Conservation (phyloP, 2,329 filamentous ascomycete species). For the Myriangium duriaei region DNA sequence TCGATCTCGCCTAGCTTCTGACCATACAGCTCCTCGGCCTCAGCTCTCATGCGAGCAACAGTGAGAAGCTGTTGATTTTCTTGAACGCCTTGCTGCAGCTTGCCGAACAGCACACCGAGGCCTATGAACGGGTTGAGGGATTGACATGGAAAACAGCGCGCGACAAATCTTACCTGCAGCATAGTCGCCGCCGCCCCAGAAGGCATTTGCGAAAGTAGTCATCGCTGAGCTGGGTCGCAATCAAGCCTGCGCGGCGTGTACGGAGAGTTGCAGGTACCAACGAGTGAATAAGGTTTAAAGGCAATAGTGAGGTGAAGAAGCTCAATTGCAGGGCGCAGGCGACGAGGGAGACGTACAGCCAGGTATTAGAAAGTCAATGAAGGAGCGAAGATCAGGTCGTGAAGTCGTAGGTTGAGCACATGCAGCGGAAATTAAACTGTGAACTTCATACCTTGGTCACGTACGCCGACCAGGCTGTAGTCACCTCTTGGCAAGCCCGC, state of each 20-base stretch:
- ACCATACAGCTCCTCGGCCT: conserved; percentile 86
- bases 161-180: conserved; percentile 11
- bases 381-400: conserved; percentile 1
- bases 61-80: conserved; percentile 92
- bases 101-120: conserved; percentile 85
- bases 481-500: neutral
- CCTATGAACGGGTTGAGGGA: conserved; percentile 29
- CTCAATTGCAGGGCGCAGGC: neutral
- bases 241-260: neutral
- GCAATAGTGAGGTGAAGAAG: neutral
- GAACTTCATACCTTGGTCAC: too few species aligned
- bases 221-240: conserved; percentile 1
- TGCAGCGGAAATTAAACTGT: too few species aligned
- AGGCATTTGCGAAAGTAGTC: conserved; percentile 8
- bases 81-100: conserved; percentile 89
- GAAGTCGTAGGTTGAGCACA: too few species aligned
- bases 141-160: conserved; percentile 6
- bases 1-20: conserved; percentile 70
- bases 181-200: conserved; percentile 11
- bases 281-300: neutral
- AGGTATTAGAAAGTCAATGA: neutral
- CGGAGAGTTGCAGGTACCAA: conserved; percentile 1
- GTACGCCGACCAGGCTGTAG: neutral
- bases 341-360: neutral
- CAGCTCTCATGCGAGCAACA: conserved; percentile 84